Evolutionary conservation across 169 alveolate genomes (phyloP), one percentile per base, ranked within the genome.

Genomic region (Plasmodium yoelii): DNA sequence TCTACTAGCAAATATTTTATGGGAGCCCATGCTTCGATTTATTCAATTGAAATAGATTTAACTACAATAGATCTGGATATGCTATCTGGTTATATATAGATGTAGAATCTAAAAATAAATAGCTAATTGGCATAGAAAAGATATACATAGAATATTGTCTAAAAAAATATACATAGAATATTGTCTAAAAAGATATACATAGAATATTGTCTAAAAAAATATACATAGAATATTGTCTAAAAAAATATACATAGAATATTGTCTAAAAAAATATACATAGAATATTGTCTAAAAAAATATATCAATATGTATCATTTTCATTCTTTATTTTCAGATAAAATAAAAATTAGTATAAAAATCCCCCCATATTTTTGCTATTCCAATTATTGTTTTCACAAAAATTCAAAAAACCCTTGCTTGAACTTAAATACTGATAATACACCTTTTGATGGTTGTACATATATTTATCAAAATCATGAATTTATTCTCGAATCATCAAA

Each of bases 341-440:
- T 74, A 67, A 65, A 34, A 67, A 61, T 74, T 26, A 61, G 65
- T 15, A 49, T 74, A 53, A 74, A 74, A 39, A 15, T 74, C 18
- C 88, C 88, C 6, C 12, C 39, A 9, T 73, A 74, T 34, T 42
- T 74, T n/a, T 74, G 88, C 74, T 74, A 74, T 19, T 47, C 88
- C 47, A 74, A 61, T 55, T 74, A 73, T 39, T 74, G 88, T 55
- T 74, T 74, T 53, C 24, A 55, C 12, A 47, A 19, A 61, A 59
- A 74, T 55, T 1, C 53, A 13, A 67, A 60, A 28, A 65, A 74
- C 24, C 88, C 88, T 5, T 74, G 88, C 49, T 34, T 55, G 9
- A 74, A 74, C 64, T 26, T 74, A 1, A 74, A 74, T 22, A 8
- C 65, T 6, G 53, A 18, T 39, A 34, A 34, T 34, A 34, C 42